Evolutionary conservation across 331 rosid genomes (phyloP), one percentile per base, ranked within the genome.

Genomic region (Pyrus hybrid): DNA sequence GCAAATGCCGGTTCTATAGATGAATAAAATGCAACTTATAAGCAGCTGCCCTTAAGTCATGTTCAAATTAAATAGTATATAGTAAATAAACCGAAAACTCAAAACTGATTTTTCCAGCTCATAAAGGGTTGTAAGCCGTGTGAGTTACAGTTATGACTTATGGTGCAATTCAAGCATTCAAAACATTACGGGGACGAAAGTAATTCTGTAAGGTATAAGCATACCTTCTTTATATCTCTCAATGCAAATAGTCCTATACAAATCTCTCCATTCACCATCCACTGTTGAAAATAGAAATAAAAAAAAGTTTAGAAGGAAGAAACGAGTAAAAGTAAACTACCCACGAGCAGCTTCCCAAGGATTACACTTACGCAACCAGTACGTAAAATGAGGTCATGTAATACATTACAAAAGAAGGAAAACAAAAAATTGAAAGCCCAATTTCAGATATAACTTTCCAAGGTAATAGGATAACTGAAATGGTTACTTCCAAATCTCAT

Each of bases 201-300:
- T 73, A 79, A 77, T 49, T 56, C 72, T 22, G 68, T 29, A 77
- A 49, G 66, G 63, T 13, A 56, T 41, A 73, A 67, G 78, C 74
- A 68, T 84, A 95, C 99, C 99, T 95, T 86, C 91, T 91, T 90
- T 77, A 95, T 92, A 84, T 89, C 86, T 82, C 90, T 93, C 83
- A 88, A 54, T 22, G 99, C 93, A 85, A 95, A 95, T 68, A 95
- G 88, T 80, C 99, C 99, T 77, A 95, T 91, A 80, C 99, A 95
- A 81, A 95, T 91, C 84, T 95, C 99, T 79, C 99, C 99, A 83
- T 92, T 95, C 86, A 95, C 99, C 93, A 95, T 88, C 99, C 99
- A 95, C 99, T 95, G 93, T 68, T 79, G 68, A 78, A 58, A 70
- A 75, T 56, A 80, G 14, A 9, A 54, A 63, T 10, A 10, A 63